Evolutionary conservation across 768 basidiomycete genomes (phyloP), one percentile per base, ranked within the genome.

Genomic region (Mycena epipterygia): DNA sequence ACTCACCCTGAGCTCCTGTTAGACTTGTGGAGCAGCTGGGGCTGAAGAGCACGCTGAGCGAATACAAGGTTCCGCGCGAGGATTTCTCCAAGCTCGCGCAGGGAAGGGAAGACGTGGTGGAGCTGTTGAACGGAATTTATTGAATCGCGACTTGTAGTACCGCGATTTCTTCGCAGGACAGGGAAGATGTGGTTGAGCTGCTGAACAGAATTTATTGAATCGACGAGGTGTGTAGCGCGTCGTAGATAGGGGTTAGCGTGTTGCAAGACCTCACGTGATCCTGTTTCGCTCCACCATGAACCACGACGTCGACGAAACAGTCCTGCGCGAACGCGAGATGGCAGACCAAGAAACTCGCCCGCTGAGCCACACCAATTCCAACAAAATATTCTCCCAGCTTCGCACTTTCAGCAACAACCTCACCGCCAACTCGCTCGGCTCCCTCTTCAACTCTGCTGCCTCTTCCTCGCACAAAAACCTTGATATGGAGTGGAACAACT

Each of bases 11-110:
- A n/a, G n/a, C n/a, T n/a, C n/a, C n/a, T n/a, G n/a, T n/a, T n/a
- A 93, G 93, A 56, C 86, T 95, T 16, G 89, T 95, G 17, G 80
- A 77, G 2, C 73, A 83, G 12, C 85, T 95, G 30, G 92, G 89
- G 1, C 77, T 95, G 48, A 84, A 88, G 65, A 87, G 86, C 12
- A 89, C 81, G 27, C 84, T 94, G 42, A 77, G 82, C 25, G 84
- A 89, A 23, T 92, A 92, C 80, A 88, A 88, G 1, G 91, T 94
- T 2, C 92, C 93, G 11, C 84, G 72, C 51, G 83, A 81, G 52
- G 88, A 93, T 72, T 63, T 92, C 5, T 76, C 82, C 11, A 82
- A 78, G 48, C 88, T 94, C 68, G 90, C 92, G 80, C 68, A 78
- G 77, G 41, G 87, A 85, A 12, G 75, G 39, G 80, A 81, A 4